Evolutionary conservation across 2,329 filamentous ascomycete genomes (phyloP).

Genomic region (Exophiala lecanii-corni): DNA sequence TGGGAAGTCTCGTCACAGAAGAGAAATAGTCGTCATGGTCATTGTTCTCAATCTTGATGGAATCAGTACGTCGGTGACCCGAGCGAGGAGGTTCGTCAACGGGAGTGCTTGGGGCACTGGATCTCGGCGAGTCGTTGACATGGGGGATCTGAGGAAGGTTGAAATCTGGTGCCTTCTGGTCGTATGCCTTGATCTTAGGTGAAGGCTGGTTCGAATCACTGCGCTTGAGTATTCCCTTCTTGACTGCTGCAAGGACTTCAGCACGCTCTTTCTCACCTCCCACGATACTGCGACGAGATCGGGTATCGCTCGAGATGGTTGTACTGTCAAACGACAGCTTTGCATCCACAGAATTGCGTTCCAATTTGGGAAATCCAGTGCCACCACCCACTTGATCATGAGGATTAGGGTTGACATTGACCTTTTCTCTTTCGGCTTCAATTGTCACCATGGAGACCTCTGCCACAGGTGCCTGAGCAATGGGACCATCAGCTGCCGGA

Average conservation of each 20-base stretch:
- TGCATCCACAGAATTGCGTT: constrained; percentile 74
- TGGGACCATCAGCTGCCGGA: constrained; percentile 62
- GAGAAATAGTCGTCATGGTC: constrained; percentile 97
- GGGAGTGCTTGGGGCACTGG: constrained; percentile 83
- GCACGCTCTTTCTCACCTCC: constrained; percentile 86
- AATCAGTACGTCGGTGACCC: constrained; percentile 62
- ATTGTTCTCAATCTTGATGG: constrained; percentile 70
- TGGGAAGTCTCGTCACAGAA: constrained; percentile 60
- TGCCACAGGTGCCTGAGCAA: constrained; percentile 66
- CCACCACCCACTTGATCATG: constrained; percentile 64
- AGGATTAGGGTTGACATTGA: constrained; percentile 67
- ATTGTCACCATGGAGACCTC: constrained; percentile 93
- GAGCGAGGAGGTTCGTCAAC: constrained; percentile 48
- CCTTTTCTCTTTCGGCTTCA: constrained; percentile 81
- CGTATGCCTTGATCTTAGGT: constrained; percentile 60
- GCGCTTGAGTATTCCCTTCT: constrained; percentile 93
- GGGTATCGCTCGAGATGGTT: constrained; percentile 42
- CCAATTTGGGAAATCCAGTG: constrained; percentile 78
- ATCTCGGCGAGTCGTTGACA: constrained; percentile 72
- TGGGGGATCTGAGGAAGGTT: constrained; percentile 59
- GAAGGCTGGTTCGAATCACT: constrained; percentile 63
- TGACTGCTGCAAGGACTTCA: constrained; percentile 84
- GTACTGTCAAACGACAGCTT: constrained; percentile 34
- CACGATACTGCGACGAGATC: constrained; percentile 77
- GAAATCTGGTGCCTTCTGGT: constrained; percentile 50